Percentiles rank a stretch among this genome's conserved stretches.
Conservation (phyloP, 2,329 filamentous ascomycete species). For the Teratosphaeriaceae sp. region DNA sequence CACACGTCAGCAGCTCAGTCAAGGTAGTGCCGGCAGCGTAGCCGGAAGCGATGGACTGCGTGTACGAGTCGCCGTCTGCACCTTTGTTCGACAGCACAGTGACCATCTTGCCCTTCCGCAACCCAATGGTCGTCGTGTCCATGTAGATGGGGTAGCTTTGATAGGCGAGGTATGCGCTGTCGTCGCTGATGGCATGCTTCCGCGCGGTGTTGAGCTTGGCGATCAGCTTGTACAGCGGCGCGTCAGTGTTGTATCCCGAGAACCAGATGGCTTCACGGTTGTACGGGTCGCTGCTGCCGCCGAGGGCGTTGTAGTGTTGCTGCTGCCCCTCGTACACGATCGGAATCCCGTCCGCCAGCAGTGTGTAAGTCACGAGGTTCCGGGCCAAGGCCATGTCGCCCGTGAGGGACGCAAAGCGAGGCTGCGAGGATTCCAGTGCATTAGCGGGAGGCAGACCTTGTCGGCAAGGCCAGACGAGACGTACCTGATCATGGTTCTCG, state of each 20-base stretch:
- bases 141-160: constrained; percentile 35
- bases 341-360: constrained; percentile 56
- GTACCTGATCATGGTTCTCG: constrained; percentile 31
- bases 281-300: constrained; percentile 28
- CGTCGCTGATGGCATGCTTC: constrained; percentile 35
- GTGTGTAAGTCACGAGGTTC: constrained; percentile 56
- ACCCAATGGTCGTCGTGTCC: constrained; percentile 37
- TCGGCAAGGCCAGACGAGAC: no score
- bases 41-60: constrained; percentile 22
- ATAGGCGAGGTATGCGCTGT: constrained; percentile 34
- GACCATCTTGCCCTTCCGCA: constrained; percentile 44
- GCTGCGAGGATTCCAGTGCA: constrained; percentile 5
- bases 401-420: constrained; percentile 41
- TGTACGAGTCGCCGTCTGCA: constrained; percentile 18
- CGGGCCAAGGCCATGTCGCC: constrained; percentile 50
- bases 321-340: constrained; percentile 62
- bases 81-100: constrained; percentile 30
- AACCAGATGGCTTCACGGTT: constrained; percentile 39
- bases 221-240: constrained; percentile 37
- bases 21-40: constrained; percentile 24
- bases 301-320: constrained; percentile 45
- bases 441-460: constrained; percentile 5
- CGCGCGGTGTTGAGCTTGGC: constrained; percentile 46
- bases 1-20: constrained; percentile 35
- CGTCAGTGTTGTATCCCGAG: constrained; percentile 34